Evolutionary conservation across 1,284 basidiomycete species (phyloP), one percentile per base, ranked within the genome.

Genomic region (Stygiomarasmius scandens): DNA sequence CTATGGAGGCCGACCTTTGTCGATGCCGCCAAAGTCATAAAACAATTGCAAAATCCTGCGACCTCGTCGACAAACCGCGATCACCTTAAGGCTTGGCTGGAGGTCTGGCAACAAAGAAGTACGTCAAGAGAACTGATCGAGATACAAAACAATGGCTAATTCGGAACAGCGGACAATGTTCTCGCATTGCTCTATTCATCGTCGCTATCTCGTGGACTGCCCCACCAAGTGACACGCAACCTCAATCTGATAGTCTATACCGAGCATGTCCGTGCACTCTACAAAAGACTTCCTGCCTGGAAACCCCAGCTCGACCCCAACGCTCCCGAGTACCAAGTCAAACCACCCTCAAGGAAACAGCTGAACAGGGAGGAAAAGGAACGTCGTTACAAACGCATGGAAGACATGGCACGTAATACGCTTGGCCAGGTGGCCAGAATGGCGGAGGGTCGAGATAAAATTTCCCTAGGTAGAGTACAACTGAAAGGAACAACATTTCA

Each of bases 1-100:
- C 67, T 87, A n/a, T 86, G 80, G 71, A 72, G 85, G 32, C 83
- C 84, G 14, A 66, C 73, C 1, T 89, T 89, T 61, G 77, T 81
- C 29, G 75, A 75, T 25, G 87, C 84, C 3, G 83, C 79, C 0
- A 63, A 64, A 4, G 75, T 78, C 5, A 70, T 79, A 8, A 69
- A 64, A 38, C 70, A 74, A 54, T 67, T 85, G 22, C 70, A 81
- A 59, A 57, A 68, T 56, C 58, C 57, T 4, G 59, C 65, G 11
- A 63, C 44, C 61, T 45, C 44, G 53, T n/a, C 41, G 58, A 47
- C 69, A 74, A 61, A 71, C 70, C 58, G 62, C 66, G 22, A 34
- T 29, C 63, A 63, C 11, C 67, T 75, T 48, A 69, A 75, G 56
- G 63, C 59, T 14, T 84, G 85, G 81, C 63, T 87, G 55, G 54